Percentiles rank a stretch among this genome's conserved stretches.
phyloP scores from a whole-genome alignment of 352 stramenopile species.

The Thalassiosira hispida region DNA sequence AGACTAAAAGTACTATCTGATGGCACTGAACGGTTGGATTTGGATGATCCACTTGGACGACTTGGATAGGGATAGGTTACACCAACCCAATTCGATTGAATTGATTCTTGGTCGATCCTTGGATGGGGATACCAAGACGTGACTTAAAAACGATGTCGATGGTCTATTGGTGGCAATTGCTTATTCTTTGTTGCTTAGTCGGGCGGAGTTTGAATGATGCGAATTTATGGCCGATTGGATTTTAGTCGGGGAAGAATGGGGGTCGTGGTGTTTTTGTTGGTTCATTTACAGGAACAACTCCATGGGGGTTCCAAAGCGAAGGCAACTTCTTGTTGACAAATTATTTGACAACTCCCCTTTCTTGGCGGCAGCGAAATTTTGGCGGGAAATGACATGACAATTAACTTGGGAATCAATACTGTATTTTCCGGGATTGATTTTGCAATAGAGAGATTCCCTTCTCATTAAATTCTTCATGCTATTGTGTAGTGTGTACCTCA shows the following conservation, averaged over 20 bases:
- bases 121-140: neutral
- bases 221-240: constrained; percentile 33
- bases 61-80: neutral
- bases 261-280: too few species aligned
- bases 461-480: neutral
- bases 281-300: too few species aligned
- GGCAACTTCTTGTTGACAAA: too few species aligned
- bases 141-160: neutral
- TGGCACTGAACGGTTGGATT: too few species aligned
- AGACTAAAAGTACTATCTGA: too few species aligned
- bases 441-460: constrained; percentile 1
- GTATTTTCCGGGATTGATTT: neutral
- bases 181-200: neutral
- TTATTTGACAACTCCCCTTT: too few species aligned
- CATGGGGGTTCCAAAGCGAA: too few species aligned
- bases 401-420: constrained; percentile 5
- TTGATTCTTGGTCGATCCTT: neutral
- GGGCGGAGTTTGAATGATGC: constrained; percentile 6
- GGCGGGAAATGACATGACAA: constrained; percentile 4
- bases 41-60: too few species aligned
- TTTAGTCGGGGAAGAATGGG: constrained; percentile 20
- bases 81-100: neutral
- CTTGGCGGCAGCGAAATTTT: neutral
- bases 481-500: too few species aligned
- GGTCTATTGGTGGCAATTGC: neutral